Base-by-base conservation (phyloP, 2,329 filamentous ascomycete genomes). In the Colletotrichum sp. region DNA sequence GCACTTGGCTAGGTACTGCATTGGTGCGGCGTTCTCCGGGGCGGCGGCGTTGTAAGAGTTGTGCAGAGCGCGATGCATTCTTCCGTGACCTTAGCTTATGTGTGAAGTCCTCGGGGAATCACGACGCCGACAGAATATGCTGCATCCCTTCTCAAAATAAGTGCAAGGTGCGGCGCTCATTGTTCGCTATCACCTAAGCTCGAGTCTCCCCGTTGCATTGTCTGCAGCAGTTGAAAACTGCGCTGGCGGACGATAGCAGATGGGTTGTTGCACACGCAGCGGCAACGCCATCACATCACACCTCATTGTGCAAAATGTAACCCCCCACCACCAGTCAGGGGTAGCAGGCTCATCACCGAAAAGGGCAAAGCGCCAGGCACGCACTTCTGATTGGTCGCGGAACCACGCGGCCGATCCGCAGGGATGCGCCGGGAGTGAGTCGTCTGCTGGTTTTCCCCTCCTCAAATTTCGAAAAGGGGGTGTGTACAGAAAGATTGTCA, bases 331-430 rank as follows among this genome's bases (percentile, higher is more conserved):
- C 52, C 22, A 55, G 29, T 36, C 64, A 68, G 73, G 76, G 66
- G 55, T 64, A 61, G 32, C 39, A 68, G 30, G 27, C 76, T 78
- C 32, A 73, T 77, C 29, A 77, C 75, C 27, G 71, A 7, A 79
- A 77, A 67, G 8, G 81, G 84, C 69, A 80, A 84, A 85, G 85
- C 81, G 80, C 78, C 84, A 87, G 84, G 84, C 77, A 86, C 85
- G 81, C 78, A 39, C 22, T 36, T 79, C n/a, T 82, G 77, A 87
- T 88, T 88, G 86, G 86, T 62, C 81, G 82, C 84, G 82, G 83
- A 84, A 82, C 64, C 75, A 76, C 68, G 66, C 79, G 79, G 76
- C 77, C 80, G 81, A 82, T 78, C 81, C 82, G 82, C 80, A 77
- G 77, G 78, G 76, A 80, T 81, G 59, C 39, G 29, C 66, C 55